Percentiles rank a stretch among this genome's conserved stretches.
Evolutionary conservation across 2,329 filamentous ascomycete species (phyloP).

Genomic region (Alternaria alternata): DNA sequence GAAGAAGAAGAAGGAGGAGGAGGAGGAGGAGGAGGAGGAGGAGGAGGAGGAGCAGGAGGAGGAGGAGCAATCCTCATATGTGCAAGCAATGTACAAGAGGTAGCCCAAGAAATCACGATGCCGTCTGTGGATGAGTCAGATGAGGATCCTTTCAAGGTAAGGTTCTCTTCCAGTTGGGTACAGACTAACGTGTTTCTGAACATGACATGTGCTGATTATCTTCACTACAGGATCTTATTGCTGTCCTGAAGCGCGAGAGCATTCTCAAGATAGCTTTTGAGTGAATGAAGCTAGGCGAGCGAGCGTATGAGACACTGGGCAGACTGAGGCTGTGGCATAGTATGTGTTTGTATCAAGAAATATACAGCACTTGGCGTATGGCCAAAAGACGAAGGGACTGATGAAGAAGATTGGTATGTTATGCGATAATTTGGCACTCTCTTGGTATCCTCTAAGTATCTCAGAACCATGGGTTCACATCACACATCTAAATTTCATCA

Average conservation of each 20-base stretch:
- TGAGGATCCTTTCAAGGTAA: slow-evolving; percentile 21
- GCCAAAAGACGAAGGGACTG: background rate
- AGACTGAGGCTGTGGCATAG: background rate
- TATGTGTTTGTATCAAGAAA: background rate
- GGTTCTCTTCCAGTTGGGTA: background rate
- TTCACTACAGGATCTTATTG: slow-evolving; percentile 10
- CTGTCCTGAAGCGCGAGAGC: slow-evolving; percentile 12
- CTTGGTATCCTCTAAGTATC: background rate
- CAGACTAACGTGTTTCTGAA: background rate
- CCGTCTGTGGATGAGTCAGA: background rate
- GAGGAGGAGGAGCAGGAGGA: too few relatives aligned
- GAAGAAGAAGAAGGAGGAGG: too few relatives aligned
- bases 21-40: too few relatives aligned
- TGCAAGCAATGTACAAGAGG: background rate
- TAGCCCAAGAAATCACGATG: background rate
- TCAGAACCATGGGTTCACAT: background rate
- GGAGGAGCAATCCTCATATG: background rate
- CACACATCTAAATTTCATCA: background rate
- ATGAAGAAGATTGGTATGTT: background rate
- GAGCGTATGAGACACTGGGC: background rate
- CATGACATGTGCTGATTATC: background rate
- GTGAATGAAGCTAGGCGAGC: background rate
- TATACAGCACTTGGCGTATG: background rate
- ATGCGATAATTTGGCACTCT: background rate
- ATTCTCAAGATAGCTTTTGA: slow-evolving; percentile 18